Base-by-base conservation (phyloP, 2,329 filamentous ascomycete genomes). In the Neurospora crassa region DNA sequence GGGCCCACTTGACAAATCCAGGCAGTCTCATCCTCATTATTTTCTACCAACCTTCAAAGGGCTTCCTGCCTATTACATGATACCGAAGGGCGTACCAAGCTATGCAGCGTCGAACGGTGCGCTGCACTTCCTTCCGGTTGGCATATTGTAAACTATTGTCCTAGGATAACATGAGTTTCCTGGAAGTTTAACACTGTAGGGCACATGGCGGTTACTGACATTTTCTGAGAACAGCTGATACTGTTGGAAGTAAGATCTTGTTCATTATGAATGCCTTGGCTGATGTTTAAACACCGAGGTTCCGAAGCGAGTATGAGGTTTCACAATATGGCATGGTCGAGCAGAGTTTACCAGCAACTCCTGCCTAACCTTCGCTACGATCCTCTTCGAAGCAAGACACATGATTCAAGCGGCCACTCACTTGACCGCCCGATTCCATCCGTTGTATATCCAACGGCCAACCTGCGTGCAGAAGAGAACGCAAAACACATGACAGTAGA, bases 261-360 rank as follows among this genome's bases (percentile, higher is more conserved):
- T 63, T 63, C 53, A 63, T 63, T 63, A 63, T 34, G 18, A 63
- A 63, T 24, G 29, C 53, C 53, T 63, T 63, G 29, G 53, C 53
- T 37, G 53, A 37, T 63, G 53, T 24, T 63, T 5, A 37, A 63
- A 63, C 16, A 63, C 53, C 10, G 29, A 37, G 24, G 53, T n/a
- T 63, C 16, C 29, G 47, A 63, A 29, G 53, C 53, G 24, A 63
- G 16, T 63, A n/a, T 10, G 29, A 37, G 24, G 53, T 63, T 18
- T 24, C 53, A 63, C 14, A 63, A 34, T 63, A 63, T 34, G 53
- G 29, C 53, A 79, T 77, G 68, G 73, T 80, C 7, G 77, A 73
- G 34, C 74, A 40, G 37, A 42, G 40, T 68, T 68, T 68, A 68
- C 67, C 73, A 53, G 73, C 71, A 20, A 68, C 71, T 67, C 70